Conservation (phyloP, 768 basidiomycete genomes). For the Chalciporus chontae region DNA sequence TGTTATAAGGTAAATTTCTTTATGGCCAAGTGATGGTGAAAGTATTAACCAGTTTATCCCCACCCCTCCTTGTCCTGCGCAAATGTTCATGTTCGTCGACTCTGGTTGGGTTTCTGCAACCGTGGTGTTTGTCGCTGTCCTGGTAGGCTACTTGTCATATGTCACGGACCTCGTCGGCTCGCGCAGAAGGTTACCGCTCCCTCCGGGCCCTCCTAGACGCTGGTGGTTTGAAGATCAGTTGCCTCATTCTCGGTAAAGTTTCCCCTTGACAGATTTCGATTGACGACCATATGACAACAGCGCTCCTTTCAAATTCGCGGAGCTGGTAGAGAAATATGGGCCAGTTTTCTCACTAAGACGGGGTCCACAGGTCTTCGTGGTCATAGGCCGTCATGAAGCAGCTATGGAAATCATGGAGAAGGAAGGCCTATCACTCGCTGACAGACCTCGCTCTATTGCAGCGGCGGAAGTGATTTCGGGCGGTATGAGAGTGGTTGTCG, state of each 20-base stretch:
- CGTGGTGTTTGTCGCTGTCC: too few relatives aligned
- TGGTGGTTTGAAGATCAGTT: slow-evolving; percentile 16
- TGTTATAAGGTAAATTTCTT: too few relatives aligned
- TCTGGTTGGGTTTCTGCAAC: too few relatives aligned
- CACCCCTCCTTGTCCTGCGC: too few relatives aligned
- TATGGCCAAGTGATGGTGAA: too few relatives aligned
- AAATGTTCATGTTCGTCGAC: too few relatives aligned
- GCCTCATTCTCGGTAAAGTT: slow-evolving; percentile 7
- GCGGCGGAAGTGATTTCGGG: slow-evolving; percentile 33
- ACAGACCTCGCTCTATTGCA: slow-evolving; percentile 35
- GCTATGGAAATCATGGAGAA: slow-evolving; percentile 41
- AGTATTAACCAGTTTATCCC: too few relatives aligned
- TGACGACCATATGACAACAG: slow-evolving; percentile 4
- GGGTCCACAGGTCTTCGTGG: slow-evolving; percentile 28
- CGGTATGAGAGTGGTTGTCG: slow-evolving; percentile 30
- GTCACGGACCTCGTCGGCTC: background rate
- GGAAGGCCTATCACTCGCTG: slow-evolving; percentile 32
- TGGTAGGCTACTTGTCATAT: too few relatives aligned
- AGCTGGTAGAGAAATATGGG: slow-evolving; percentile 58
- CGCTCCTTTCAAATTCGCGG: slow-evolving; percentile 37
- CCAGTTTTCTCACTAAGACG: slow-evolving; percentile 54
- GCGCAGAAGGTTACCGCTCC: slow-evolving; percentile 3
- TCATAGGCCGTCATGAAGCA: slow-evolving; percentile 29
- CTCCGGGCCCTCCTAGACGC: slow-evolving; percentile 16
- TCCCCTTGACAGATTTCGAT: background rate